phyloP scores from a whole-genome alignment of 2,329 filamentous ascomycete genomes.

The Colletotrichum navitas region DNA sequence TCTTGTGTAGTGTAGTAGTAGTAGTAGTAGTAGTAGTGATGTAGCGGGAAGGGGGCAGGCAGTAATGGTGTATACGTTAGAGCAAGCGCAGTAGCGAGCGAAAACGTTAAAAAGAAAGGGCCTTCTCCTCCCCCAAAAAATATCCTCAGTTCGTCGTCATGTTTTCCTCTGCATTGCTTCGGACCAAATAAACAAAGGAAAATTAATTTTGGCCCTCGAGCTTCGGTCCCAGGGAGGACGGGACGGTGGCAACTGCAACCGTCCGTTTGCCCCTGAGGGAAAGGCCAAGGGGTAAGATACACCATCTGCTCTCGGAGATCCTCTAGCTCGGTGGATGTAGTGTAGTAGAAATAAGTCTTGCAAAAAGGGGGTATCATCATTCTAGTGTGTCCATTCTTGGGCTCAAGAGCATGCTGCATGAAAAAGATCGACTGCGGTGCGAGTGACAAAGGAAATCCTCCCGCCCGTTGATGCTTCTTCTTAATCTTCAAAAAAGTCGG shows the following conservation, averaged over 20 bases:
- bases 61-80: neutral
- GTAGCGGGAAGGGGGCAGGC: neutral
- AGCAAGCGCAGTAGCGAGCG: constrained; percentile 23
- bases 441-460: constrained; percentile 40
- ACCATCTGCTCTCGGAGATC: constrained; percentile 18
- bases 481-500: constrained; percentile 69
- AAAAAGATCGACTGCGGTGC: constrained; percentile 36
- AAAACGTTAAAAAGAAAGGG: neutral
- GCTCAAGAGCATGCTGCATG: constrained; percentile 36
- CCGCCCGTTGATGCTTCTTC: constrained; percentile 47
- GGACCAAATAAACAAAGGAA: constrained; percentile 34
- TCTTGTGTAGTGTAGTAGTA: constrained; percentile 29
- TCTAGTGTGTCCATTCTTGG: constrained; percentile 41
- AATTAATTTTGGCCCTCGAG: constrained; percentile 18
- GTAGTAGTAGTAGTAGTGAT: too few species aligned
- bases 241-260: neutral
- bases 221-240: neutral
- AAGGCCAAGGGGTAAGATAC: constrained; percentile 7
- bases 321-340: constrained; percentile 15
- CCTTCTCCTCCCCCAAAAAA: neutral
- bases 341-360: constrained; percentile 27
- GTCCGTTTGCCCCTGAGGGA: neutral
- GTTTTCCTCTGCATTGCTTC: constrained; percentile 25
- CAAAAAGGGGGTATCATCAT: constrained; percentile 57
- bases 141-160: constrained; percentile 30